Conservation (phyloP, 1,139 yeast genomes). For the Debaryomycetaceae sp. region DNA sequence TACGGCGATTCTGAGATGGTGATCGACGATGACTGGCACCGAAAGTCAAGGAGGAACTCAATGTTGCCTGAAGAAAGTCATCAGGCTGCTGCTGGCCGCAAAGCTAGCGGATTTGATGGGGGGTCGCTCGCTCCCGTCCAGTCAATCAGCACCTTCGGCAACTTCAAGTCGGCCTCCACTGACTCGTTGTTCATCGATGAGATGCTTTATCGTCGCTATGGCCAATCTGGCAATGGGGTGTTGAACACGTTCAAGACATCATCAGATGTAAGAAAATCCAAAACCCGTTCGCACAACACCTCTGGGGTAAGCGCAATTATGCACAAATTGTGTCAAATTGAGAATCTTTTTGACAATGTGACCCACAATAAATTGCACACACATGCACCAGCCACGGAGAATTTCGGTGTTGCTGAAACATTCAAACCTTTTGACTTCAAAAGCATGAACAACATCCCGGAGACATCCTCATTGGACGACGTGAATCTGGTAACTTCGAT, state of each 20-base stretch:
- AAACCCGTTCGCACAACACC: constrained; percentile 2
- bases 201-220: constrained; percentile 23
- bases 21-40: constrained; percentile 21
- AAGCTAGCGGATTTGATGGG: constrained; percentile 1
- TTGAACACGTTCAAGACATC: constrained; percentile 11
- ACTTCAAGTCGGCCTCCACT: constrained; percentile 32
- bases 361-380: background rate
- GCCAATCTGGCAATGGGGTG: constrained; percentile 11
- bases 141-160: constrained; percentile 28
- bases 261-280: constrained; percentile 10
- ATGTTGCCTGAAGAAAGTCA: background rate
- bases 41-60: constrained; percentile 12
- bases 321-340: constrained; percentile 8
- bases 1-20: constrained; percentile 13
- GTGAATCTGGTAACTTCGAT: constrained; percentile 7
- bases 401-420: background rate
- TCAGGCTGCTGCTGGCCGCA: too few species aligned
- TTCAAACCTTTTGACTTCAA: constrained; percentile 4
- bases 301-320: constrained; percentile 8
- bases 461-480: constrained; percentile 3
- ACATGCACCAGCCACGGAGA: background rate
- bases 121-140: constrained; percentile 14
- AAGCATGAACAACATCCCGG: background rate
- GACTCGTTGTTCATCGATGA: constrained; percentile 34
- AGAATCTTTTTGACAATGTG: constrained; percentile 7